Percentiles rank a stretch among this genome's conserved stretches.
Evolutionary conservation across 306 rosid species (phyloP).

Genomic region (Heteromeles arbutifolia): DNA sequence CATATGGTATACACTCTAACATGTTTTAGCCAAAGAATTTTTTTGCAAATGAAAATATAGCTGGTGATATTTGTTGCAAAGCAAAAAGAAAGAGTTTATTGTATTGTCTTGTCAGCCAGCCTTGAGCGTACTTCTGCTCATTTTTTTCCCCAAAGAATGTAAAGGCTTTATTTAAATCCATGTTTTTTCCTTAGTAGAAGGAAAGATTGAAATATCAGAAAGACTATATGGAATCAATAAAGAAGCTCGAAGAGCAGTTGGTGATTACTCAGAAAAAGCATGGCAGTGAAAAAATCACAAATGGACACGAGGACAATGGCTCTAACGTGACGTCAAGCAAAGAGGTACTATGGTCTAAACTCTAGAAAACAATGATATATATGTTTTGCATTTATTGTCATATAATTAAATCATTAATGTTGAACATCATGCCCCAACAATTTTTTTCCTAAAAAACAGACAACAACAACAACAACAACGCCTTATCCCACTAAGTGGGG

Average conservation of each 20-base stretch:
- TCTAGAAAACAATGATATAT: neutral
- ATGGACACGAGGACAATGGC: slow-evolving; percentile 20
- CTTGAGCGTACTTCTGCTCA: neutral
- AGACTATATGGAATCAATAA: slow-evolving; percentile 84
- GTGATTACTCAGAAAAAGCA: slow-evolving; percentile 46
- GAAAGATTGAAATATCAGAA: slow-evolving; percentile 80
- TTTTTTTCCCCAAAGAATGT: neutral
- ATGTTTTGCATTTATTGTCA: neutral
- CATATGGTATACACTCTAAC: neutral
- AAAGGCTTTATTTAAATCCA: slow-evolving; percentile 13
- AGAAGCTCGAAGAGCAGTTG: slow-evolving; percentile 85
- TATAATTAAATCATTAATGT: slow-evolving; percentile 1
- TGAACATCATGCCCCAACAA: neutral
- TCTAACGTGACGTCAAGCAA: slow-evolving; percentile 30
- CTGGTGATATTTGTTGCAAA: neutral
- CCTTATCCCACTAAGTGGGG: too few relatives aligned
- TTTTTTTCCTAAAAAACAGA: neutral
- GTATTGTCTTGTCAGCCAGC: slow-evolving; percentile 4
- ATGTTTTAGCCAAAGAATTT: neutral
- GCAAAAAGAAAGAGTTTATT: neutral
- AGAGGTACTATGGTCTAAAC: slow-evolving; percentile 28
- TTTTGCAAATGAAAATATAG: neutral
- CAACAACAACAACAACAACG: neutral
- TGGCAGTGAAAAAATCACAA: slow-evolving; percentile 30
- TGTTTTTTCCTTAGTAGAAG: slow-evolving; percentile 42